Conservation (phyloP, 2,329 filamentous ascomycete genomes). For the Neonectria hederae region DNA sequence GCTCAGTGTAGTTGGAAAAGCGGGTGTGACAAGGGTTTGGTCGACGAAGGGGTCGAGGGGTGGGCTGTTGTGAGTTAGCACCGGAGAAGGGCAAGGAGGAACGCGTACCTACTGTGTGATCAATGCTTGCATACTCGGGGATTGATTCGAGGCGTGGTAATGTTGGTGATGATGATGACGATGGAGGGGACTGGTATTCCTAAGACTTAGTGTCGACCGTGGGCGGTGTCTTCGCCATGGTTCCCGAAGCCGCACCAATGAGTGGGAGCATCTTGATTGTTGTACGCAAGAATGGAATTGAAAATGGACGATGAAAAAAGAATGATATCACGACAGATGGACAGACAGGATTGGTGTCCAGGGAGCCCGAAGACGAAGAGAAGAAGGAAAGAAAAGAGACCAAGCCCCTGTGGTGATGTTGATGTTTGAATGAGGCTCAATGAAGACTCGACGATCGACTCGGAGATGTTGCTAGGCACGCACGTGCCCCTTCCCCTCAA, state of each 20-base stretch:
- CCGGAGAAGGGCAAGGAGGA: background rate
- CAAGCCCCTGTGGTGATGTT: background rate
- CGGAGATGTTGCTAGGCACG: background rate
- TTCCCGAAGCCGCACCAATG: background rate
- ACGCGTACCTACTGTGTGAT: background rate
- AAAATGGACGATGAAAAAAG: background rate
- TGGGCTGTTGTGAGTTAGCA: background rate
- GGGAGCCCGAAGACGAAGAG: background rate
- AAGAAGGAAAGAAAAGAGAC: background rate
- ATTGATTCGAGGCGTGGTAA: background rate
- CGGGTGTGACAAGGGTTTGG: background rate
- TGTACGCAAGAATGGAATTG: background rate
- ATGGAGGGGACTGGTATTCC: background rate
- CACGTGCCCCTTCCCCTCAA: background rate
- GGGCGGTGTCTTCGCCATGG: background rate
- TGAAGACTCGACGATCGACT: background rate
- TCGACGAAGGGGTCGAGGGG: background rate
- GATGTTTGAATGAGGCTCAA: background rate
- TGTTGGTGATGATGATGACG: background rate
- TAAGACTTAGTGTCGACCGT: background rate
- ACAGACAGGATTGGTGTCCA: background rate
- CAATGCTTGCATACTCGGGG: background rate
- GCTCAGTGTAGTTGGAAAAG: background rate
- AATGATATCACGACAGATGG: background rate
- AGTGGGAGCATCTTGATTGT: background rate